Conservation (phyloP, 257 asterid species). For the Jaltomata sinuosa region DNA sequence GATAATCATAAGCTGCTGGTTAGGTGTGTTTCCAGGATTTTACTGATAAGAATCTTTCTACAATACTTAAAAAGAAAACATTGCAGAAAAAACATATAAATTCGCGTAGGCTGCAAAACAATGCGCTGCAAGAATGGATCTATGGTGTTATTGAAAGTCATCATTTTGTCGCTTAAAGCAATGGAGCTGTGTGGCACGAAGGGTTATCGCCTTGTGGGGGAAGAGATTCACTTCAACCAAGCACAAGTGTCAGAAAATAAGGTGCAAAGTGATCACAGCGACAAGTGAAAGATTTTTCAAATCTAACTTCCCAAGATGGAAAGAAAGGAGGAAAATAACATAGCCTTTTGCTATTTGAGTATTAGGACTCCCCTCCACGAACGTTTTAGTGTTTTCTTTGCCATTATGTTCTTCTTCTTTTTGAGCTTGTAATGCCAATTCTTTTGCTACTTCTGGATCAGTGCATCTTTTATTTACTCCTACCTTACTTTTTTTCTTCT, state of each 20-base stretch:
- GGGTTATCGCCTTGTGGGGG: background rate
- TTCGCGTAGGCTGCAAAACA: background rate
- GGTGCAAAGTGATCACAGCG: background rate
- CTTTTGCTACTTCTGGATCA: no score
- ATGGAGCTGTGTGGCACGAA: background rate
- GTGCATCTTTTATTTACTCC: no score
- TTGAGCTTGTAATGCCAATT: no score
- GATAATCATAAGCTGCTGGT: background rate
- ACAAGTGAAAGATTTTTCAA: background rate
- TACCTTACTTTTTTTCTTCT: no score
- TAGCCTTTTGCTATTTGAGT: background rate
- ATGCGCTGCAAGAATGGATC: no score
- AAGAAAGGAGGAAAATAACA: no score
- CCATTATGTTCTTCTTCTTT: no score
- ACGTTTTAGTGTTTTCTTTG: no score
- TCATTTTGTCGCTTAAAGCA: background rate
- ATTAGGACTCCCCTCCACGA: no score
- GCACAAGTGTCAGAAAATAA: background rate
- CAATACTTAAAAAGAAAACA: background rate
- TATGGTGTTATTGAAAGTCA: no score
- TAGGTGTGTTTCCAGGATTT: background rate
- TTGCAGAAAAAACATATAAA: background rate
- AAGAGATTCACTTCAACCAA: background rate
- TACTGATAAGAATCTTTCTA: background rate
- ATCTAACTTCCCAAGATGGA: no score